Evolutionary conservation across 1,284 basidiomycete species (phyloP).

Genomic region (Marasmius fiardii): DNA sequence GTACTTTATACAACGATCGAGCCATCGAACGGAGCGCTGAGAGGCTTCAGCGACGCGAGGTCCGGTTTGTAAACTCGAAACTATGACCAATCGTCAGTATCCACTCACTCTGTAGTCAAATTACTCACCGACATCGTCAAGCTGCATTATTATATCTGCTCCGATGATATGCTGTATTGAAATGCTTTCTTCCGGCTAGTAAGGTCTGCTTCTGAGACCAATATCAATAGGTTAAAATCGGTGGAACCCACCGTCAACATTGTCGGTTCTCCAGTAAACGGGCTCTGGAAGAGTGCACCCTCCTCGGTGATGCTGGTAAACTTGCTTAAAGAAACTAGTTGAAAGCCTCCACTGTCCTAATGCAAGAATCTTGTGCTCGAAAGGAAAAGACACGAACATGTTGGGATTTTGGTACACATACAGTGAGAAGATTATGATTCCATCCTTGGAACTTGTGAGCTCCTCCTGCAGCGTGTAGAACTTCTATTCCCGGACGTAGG

Average conservation of each 20-base stretch:
- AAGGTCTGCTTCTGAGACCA: background rate
- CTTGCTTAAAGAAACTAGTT: conserved; percentile 80
- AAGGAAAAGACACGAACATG: conserved; percentile 7
- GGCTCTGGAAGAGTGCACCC: conserved; percentile 78
- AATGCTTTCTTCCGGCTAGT: conserved; percentile 18
- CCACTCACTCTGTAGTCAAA: conserved; percentile 7
- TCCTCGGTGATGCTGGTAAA: conserved; percentile 84
- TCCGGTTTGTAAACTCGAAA: conserved; percentile 70
- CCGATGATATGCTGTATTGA: conserved; percentile 73
- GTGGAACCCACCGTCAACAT: conserved; percentile 69
- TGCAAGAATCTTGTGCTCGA: conserved; percentile 5
- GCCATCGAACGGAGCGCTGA: conserved; percentile 78
- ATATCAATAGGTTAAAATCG: background rate
- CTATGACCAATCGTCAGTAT: conserved; percentile 31
- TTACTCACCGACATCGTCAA: conserved; percentile 80
- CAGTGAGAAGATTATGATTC: conserved; percentile 78
- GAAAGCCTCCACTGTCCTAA: conserved; percentile 86
- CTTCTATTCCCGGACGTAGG: conserved; percentile 70
- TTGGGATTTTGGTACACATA: conserved; percentile 29
- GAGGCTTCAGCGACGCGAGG: conserved; percentile 82
- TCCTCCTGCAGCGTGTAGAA: conserved; percentile 70
- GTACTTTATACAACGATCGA: conserved; percentile 77
- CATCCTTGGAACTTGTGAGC: conserved; percentile 85
- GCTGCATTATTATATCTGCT: conserved; percentile 88
- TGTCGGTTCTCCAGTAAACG: conserved; percentile 78